Evolutionary conservation across 2,329 filamentous ascomycete species (phyloP), one percentile per base, ranked within the genome.

Genomic region (Cryphonectria parasitica): DNA sequence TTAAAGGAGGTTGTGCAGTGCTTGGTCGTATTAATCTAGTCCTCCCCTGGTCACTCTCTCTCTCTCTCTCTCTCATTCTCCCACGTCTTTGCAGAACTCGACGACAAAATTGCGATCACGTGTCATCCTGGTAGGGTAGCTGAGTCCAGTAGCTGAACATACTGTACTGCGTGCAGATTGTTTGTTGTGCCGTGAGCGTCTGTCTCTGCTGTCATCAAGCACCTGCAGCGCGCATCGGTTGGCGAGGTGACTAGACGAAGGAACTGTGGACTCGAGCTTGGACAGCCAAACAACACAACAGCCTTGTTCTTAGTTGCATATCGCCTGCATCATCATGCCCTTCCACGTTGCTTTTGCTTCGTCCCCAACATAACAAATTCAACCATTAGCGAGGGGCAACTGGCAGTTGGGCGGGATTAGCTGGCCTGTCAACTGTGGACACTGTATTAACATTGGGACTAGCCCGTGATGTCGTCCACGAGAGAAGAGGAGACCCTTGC

Each of bases 371-470:
- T 2, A 28, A 8, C 25, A 11, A 36, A 15, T 17, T 58, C 54
- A 13, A 19, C 54, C 54, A 58, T 31, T 58, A 43, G 39, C 34
- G 28, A 43, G 61, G 36, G 36, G 31, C 61, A 22, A 22, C 36
- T 31, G 39, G 39, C 62, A 34, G 25, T 28, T 0, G 19, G 65
- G 28, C 45, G 54, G 65, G 65, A 61, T 60, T 25, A 22, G 54
- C 65, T 54, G 65, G 65, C 65, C 54, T 61, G 65, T 60, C 65
- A n/a, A 39, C n/a, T 60, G 54, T 67, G 52, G 52, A 45, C 39
- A 60, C 36, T 61, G n/a, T 13, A 22, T 36, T n/a, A 39, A 61
- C 10, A 36, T 61, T 39, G 31, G 58, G 58, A 61, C 58, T 39
- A 61, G 58, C 22, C 58, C 5, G 58, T 39, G 58, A 17, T 67